phyloP scores from a whole-genome alignment of 768 basidiomycete species.

The Erythrobasidium yunnanense region DNA sequence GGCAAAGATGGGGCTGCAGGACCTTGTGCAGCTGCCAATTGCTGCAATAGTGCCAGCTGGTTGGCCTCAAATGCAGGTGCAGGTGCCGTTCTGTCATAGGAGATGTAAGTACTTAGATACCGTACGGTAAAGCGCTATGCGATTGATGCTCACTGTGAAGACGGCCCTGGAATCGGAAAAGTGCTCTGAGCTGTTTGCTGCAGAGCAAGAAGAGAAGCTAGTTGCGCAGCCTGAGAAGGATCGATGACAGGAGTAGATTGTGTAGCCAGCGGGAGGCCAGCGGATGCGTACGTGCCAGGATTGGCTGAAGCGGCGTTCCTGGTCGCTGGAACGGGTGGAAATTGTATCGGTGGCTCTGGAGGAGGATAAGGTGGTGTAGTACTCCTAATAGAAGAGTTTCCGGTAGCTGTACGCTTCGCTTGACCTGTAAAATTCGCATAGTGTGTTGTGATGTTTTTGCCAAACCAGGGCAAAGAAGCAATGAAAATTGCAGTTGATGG shows the following conservation, averaged over 20 bases:
- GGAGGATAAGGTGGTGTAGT: conserved; percentile 21
- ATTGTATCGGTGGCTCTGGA: not conserved
- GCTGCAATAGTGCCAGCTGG: conserved; percentile 20
- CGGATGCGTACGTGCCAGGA: not conserved
- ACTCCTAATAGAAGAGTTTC: not conserved
- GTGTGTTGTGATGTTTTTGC: not conserved
- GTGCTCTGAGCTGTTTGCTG: not conserved
- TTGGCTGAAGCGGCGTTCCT: not conserved
- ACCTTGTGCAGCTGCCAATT: not conserved
- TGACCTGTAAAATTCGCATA: not conserved
- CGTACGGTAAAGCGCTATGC: too few relatives aligned
- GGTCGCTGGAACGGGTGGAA: not conserved
- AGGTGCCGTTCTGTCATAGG: not conserved
- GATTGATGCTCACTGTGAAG: not conserved
- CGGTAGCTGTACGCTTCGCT: not conserved
- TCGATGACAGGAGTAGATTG: not conserved
- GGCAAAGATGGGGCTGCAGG: not conserved
- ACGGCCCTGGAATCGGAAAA: not conserved
- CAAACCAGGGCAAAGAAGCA: not conserved
- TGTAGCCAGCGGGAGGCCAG: not conserved
- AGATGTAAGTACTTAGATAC: not conserved
- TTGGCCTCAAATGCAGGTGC: not conserved
- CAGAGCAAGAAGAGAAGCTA: not conserved
- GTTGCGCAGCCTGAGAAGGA: not conserved
- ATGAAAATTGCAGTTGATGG: too few relatives aligned